Conservation (phyloP, 1,139 yeast species). For the Nadsonia commutata region DNA sequence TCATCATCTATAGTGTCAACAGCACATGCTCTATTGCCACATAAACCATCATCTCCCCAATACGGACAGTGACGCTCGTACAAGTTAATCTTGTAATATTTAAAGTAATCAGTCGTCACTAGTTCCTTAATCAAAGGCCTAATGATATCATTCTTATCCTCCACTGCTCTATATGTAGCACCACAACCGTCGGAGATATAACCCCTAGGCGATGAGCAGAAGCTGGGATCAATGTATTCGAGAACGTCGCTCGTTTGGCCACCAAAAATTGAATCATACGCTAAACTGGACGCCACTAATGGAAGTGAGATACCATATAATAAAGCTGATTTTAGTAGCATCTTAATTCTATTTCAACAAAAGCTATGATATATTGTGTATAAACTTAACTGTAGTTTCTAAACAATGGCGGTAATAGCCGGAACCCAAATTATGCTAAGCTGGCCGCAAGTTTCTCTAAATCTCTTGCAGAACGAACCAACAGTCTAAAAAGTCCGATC, state of each 20-base stretch:
- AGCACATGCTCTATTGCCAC: constrained; percentile 90
- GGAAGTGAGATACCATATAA: neutral
- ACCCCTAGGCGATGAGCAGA: constrained; percentile 10
- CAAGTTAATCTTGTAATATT: constrained; percentile 73
- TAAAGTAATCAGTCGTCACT: constrained; percentile 39
- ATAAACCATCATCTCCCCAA: constrained; percentile 70
- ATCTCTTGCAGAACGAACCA: no score
- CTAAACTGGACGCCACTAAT: neutral
- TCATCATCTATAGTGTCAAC: constrained; percentile 57
- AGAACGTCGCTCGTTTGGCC: neutral
- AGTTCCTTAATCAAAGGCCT: constrained; percentile 42
- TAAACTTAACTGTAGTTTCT: no score
- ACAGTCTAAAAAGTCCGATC: no score
- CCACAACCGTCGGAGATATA: constrained; percentile 29
- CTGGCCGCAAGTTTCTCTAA: no score
- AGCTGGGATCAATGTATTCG: constrained; percentile 8
- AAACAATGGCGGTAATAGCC: no score
- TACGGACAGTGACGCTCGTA: constrained; percentile 74
- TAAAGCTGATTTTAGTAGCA: neutral
- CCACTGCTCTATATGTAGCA: constrained; percentile 39
- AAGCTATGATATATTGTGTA: no score
- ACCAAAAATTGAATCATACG: neutral
- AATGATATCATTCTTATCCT: constrained; percentile 33
- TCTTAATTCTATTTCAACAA: no score
- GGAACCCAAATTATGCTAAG: no score